Conservation (phyloP, 345 rosid species). For the Cardamine occulta region DNA sequence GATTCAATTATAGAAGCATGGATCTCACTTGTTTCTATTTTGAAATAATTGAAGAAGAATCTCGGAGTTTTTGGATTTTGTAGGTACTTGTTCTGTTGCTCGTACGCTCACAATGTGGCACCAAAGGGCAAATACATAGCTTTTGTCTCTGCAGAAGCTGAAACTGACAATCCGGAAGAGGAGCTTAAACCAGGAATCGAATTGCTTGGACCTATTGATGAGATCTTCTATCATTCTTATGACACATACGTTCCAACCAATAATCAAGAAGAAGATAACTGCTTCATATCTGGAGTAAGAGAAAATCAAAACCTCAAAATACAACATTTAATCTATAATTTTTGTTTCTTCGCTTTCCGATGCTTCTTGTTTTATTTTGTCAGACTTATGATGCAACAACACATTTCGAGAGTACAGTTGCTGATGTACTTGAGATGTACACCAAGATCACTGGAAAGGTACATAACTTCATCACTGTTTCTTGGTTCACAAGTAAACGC, state of each 20-base stretch:
- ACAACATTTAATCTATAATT: background rate
- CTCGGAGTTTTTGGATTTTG: background rate
- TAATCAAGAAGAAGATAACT: conserved; percentile 76
- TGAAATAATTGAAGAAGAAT: background rate
- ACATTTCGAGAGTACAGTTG: conserved; percentile 81
- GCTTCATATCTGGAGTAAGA: conserved; percentile 89
- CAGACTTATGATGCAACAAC: conserved; percentile 91
- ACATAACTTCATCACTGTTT: conserved; percentile 11
- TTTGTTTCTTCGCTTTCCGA: background rate
- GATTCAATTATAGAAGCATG: background rate
- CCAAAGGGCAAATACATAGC: conserved; percentile 96
- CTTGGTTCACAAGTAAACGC: conserved; percentile 23
- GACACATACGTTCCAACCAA: conserved; percentile 82
- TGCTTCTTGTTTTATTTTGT: conserved; percentile 14
- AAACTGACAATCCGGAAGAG: conserved; percentile 75
- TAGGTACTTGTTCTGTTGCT: conserved; percentile 84
- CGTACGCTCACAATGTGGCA: conserved; percentile 93
- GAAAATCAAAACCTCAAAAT: background rate
- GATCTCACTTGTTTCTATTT: background rate
- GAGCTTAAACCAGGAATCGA: conserved; percentile 89
- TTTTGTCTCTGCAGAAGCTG: conserved; percentile 93
- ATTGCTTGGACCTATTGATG: conserved; percentile 85
- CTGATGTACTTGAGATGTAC: conserved; percentile 77
- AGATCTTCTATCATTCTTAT: conserved; percentile 81
- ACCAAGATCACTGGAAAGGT: conserved; percentile 91